Evolutionary conservation across 2,329 filamentous ascomycete genomes (phyloP).

Genomic region (Fusarium sarcochroum): DNA sequence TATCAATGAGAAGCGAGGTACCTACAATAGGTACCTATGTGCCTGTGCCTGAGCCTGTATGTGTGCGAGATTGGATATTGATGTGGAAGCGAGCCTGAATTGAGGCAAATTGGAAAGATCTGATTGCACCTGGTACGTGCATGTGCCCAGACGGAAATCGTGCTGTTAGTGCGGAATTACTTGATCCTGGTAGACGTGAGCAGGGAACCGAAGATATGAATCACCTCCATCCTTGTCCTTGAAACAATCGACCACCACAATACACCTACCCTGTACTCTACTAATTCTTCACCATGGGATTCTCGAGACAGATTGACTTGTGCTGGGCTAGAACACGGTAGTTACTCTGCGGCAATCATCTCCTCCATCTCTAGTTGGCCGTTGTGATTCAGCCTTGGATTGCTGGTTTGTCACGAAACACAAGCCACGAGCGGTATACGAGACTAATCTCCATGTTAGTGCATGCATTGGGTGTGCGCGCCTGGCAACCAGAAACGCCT

Average conservation of each 20-base stretch:
- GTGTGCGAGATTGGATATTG: not conserved
- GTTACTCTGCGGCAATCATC: conserved; percentile 7
- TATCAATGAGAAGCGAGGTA: not conserved
- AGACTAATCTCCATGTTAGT: conserved; percentile 13
- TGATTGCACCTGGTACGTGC: not conserved
- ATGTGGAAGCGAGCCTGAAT: not conserved
- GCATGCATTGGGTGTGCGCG: not conserved
- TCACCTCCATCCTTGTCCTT: not conserved
- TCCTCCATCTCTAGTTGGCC: conserved; percentile 19
- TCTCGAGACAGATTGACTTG: not conserved
- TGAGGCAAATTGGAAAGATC: not conserved
- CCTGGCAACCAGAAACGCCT: conserved; percentile 7
- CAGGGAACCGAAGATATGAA: not conserved
- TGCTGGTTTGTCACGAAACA: conserved; percentile 15
- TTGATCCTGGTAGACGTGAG: not conserved
- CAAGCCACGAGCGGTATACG: conserved; percentile 9
- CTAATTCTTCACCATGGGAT: not conserved
- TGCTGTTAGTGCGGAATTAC: not conserved
- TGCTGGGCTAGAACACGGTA: conserved; percentile 5
- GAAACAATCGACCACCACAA: not conserved
- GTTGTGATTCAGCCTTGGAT: conserved; percentile 22
- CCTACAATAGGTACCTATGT: not conserved
- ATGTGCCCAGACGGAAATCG: not conserved
- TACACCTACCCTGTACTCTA: not conserved
- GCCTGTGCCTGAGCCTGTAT: not conserved